phyloP scores from a whole-genome alignment of 176 grass and related monocot species.

The Alopecurus myosuroides region DNA sequence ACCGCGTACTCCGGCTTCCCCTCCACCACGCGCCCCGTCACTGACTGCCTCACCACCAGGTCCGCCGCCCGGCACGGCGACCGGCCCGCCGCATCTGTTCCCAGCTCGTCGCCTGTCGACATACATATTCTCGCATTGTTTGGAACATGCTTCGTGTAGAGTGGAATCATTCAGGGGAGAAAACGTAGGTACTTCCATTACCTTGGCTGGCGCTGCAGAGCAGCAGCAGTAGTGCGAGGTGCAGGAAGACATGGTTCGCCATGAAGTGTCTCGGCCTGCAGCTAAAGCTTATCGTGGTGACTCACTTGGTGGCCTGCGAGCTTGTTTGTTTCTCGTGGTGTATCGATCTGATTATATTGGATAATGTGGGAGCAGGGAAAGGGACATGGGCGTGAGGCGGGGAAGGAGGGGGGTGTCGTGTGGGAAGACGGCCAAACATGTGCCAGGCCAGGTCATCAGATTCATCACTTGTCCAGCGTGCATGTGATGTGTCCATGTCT shows the following conservation, averaged over 20 bases:
- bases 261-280: neutral
- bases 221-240: neutral
- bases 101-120: neutral
- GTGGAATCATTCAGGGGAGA: neutral
- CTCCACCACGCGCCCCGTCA: slow-evolving; percentile 24
- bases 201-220: slow-evolving; percentile 10
- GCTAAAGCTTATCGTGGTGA: neutral
- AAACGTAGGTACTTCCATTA: neutral
- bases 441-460: neutral
- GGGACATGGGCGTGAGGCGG: neutral
- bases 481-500: neutral
- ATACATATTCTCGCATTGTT: neutral
- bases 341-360: neutral
- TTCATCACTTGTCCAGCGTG: neutral
- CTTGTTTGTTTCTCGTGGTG: neutral
- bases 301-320: neutral
- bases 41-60: slow-evolving; percentile 27
- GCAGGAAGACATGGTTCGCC: neutral
- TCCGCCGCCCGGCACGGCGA: slow-evolving; percentile 17
- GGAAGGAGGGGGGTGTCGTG: neutral
- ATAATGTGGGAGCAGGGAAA: neutral
- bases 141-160: neutral
- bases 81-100: neutral
- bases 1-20: slow-evolving; percentile 40
- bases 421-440: neutral